A percentile compares a stretch with the other conserved stretches of the same genome.
phyloP scores from a whole-genome alignment of 2,329 filamentous ascomycete genomes.

The Coniochaeta pulveracea region DNA sequence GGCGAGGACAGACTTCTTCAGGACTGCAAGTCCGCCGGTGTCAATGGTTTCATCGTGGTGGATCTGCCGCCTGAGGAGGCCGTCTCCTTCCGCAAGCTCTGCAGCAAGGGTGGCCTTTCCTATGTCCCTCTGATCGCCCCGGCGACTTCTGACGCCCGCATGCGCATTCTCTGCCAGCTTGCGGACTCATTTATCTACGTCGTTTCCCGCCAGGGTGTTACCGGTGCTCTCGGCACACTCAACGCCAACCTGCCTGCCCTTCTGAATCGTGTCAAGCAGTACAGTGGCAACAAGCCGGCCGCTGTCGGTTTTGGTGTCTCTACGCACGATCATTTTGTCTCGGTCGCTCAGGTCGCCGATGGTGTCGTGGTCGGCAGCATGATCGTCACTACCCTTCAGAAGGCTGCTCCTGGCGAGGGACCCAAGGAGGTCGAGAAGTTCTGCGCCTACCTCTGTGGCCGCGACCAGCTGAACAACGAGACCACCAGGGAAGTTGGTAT shows the following conservation, averaged over 20 bases:
- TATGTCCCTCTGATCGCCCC: constrained; percentile 97
- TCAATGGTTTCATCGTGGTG: constrained; percentile 95
- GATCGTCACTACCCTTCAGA: constrained; percentile 71
- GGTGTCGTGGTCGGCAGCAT: constrained; percentile 96
- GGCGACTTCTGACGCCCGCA: constrained; percentile 80
- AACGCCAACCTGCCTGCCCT: constrained; percentile 75
- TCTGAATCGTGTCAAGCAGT: constrained; percentile 76
- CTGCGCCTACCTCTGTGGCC: constrained; percentile 56
- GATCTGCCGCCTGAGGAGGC: constrained; percentile 95
- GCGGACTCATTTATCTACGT: constrained; percentile 99
- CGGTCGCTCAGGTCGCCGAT: constrained; percentile 73
- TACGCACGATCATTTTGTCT: constrained; percentile 85
- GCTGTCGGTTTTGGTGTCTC: constrained; percentile 95
- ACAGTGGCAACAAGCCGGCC: constrained; percentile 80
- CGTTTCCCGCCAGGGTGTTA: constrained; percentile 93
- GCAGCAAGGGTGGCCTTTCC: constrained; percentile 69
- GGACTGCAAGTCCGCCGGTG: constrained; percentile 72
- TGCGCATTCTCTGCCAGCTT: constrained; percentile 92
- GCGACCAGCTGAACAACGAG: constrained; percentile 22
- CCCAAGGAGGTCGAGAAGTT: constrained; percentile 75
- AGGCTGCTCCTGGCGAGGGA: constrained; percentile 54
- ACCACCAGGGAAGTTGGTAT: constrained; percentile 56
- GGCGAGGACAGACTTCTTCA: constrained; percentile 81
- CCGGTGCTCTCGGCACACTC: constrained; percentile 74
- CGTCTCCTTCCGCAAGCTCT: constrained; percentile 78